phyloP scores from a whole-genome alignment of 352 stramenopile genomes.

The Albugo laibachii region DNA sequence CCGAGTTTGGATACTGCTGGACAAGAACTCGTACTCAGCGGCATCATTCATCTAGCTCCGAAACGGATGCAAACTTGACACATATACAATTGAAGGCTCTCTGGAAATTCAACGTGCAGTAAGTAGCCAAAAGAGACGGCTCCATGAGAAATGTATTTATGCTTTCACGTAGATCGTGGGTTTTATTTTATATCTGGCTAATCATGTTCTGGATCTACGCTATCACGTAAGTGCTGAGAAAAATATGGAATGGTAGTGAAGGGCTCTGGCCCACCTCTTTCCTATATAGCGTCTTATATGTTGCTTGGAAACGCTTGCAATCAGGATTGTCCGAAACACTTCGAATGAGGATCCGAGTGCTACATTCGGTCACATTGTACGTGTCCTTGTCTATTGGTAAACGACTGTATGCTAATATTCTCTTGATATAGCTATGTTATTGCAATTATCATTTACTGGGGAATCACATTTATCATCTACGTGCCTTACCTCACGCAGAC shows the following conservation, averaged over 20 bases:
- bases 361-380: conserved; percentile 77
- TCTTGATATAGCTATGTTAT: conserved; percentile 45
- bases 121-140: too few relatives aligned
- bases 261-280: not conserved
- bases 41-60: not conserved
- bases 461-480: conserved; percentile 69
- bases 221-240: conserved; percentile 26
- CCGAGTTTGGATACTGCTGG: conserved; percentile 78
- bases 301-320: conserved; percentile 61
- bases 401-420: too few relatives aligned
- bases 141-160: not conserved
- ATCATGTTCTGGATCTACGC: conserved; percentile 76
- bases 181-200: conserved; percentile 76
- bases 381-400: not conserved
- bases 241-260: not conserved
- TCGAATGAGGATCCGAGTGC: conserved; percentile 62
- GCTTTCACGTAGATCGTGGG: conserved; percentile 29
- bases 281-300: conserved; percentile 46
- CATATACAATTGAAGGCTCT: not conserved
- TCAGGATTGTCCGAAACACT: conserved; percentile 69
- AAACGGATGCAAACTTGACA: not conserved
- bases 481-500: conserved; percentile 48
- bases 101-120: not conserved
- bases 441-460: conserved; percentile 81
- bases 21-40: conserved; percentile 31